These are phyloP conservation scores for Blastobotrys chiropterorum DNA, from an alignment of 805 yeast genomes.

Conservation along the genomic window DNA sequence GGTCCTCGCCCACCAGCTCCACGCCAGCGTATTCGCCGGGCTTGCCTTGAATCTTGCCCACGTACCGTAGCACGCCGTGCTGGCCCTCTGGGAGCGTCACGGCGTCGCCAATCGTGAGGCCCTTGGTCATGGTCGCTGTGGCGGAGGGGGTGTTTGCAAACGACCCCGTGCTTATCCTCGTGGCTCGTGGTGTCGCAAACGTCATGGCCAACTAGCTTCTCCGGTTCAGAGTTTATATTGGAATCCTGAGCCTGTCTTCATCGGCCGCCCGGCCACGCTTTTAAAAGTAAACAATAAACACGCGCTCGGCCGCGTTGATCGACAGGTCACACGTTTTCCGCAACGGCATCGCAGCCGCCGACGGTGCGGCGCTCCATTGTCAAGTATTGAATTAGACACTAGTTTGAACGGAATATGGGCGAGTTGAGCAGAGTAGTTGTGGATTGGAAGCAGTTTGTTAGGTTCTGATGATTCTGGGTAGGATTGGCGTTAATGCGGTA, in stretches of 20 bases:
- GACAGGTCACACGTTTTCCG: not conserved
- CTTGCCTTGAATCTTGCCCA: constrained; percentile 70
- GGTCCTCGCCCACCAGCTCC: constrained; percentile 65
- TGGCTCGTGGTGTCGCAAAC: not conserved
- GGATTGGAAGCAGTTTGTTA: no score
- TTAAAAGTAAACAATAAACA: constrained; percentile 2
- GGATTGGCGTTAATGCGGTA: no score
- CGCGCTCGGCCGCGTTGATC: not conserved
- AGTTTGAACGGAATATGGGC: no score
- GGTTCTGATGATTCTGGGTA: no score
- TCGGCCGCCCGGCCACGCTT: not conserved
- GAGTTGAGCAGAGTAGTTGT: no score
- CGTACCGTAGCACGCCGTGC: constrained; percentile 58
- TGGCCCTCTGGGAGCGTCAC: constrained; percentile 57
- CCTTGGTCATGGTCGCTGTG: not conserved
- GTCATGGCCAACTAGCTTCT: not conserved
- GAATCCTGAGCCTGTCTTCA: not conserved
- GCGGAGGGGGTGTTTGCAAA: not conserved
- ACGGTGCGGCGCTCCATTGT: no score
- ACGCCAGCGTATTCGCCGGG: constrained; percentile 80
- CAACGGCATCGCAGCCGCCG: no score
- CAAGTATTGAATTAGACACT: no score
- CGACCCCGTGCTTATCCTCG: not conserved
- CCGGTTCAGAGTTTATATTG: no score
- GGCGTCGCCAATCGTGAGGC: constrained; percentile 28